Evolutionary conservation across 2,329 filamentous ascomycete genomes (phyloP), one percentile per base, ranked within the genome.

Genomic region (Daldinia sp.): DNA sequence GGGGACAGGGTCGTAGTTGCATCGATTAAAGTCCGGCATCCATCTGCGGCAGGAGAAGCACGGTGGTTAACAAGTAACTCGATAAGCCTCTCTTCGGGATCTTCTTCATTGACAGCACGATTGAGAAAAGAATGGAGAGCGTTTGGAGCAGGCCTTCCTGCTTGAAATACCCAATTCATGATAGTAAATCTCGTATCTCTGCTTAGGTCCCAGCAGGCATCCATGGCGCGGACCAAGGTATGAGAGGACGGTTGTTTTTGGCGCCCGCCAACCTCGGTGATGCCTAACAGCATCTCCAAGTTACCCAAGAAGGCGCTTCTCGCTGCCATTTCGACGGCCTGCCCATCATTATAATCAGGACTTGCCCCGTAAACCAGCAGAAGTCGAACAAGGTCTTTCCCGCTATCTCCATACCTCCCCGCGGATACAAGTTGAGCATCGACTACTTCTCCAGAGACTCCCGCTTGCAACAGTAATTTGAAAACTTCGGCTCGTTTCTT

Each of bases 261-360:
- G 9, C 76, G 79, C 1, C 79, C 79, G 1, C 78, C 79, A 13
- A 81, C 75, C 10, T 81, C 79, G 65, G 79, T 79, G 13, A 87
- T 74, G 0, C 85, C 85, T 6, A 89, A 77, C 56, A 89, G 80
- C 59, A 88, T 74, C 73, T 85, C 82, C 7, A 89, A 77, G 33
- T 80, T 87, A 0, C 78, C 80, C 42, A 87, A 76, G 65, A 84
- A 85, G 0, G 85, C 85, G 65, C 84, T 86, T 39, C 83, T 80
- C 0, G 85, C 84, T 0, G 87, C 86, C 10, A 85, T 84, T 70
- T 87, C 85, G 3, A 89, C 81, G 4, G 86, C 84, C 60, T 88
- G 86, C 1, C 87, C 87, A 9, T 82, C 80, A 20, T 84, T 84
- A 73, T 85, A 85, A 72, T 89, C 85, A 0, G 86, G 83, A 60